Evolutionary conservation across 768 basidiomycete species (phyloP).

Genomic region (Suillus ampliporus): DNA sequence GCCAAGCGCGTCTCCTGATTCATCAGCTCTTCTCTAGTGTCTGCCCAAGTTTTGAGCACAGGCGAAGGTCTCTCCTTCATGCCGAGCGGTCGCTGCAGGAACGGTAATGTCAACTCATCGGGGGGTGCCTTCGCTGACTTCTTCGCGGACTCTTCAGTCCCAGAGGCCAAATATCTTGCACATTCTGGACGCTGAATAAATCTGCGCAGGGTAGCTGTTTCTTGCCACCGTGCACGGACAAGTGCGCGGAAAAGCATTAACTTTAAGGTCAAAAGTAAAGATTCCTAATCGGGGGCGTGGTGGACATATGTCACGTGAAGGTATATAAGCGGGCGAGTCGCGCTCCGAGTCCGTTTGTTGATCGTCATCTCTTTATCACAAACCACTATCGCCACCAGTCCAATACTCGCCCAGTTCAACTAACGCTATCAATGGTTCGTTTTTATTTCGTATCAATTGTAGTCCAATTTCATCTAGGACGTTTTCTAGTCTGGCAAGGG

Average conservation of each 20-base stretch:
- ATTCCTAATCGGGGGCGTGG: constrained; percentile 24
- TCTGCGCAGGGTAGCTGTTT: constrained; percentile 13
- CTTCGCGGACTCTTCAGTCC: constrained; percentile 8
- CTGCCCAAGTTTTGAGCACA: constrained; percentile 58
- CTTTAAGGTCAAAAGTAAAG: constrained; percentile 18
- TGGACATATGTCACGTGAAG: constrained; percentile 32
- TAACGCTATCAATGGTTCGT: constrained; percentile 33
- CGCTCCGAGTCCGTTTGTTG: constrained; percentile 35
- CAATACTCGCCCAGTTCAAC: constrained; percentile 11
- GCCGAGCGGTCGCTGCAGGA: constrained; percentile 76
- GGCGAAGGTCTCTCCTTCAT: constrained; percentile 71
- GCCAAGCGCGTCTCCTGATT: constrained; percentile 73
- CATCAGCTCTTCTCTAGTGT: constrained; percentile 70
- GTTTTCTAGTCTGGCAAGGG: constrained; percentile 37
- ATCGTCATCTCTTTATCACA: constrained; percentile 33
- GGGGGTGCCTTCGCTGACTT: background rate
- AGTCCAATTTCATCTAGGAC: constrained; percentile 10
- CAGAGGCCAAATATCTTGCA: background rate
- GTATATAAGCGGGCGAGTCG: constrained; percentile 41
- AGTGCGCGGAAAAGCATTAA: constrained; percentile 23
- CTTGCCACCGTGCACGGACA: constrained; percentile 16
- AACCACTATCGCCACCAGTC: constrained; percentile 34
- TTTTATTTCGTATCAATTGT: background rate
- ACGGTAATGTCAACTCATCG: constrained; percentile 29
- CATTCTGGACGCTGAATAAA: constrained; percentile 13